Base-by-base conservation (phyloP, 129 eudicot species). In the Gnaphalium uliginosum region DNA sequence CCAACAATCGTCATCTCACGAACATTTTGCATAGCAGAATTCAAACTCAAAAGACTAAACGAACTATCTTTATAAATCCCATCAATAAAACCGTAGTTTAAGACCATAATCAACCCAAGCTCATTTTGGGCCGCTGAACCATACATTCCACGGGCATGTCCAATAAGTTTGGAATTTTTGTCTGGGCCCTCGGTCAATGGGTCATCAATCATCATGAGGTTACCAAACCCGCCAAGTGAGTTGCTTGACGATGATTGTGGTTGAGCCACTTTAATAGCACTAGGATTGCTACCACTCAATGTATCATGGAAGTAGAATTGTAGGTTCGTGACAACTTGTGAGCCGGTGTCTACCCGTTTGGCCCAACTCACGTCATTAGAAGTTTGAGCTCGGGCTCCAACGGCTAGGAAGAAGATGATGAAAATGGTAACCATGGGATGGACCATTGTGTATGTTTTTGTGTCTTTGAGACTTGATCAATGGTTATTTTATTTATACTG, bases 291-390 rank as follows among this genome's bases (percentile, higher is more conserved):
- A 4, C 93, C 93, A 9, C 89, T 81, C 7, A 85, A 53, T 2
- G 64, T 85, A 78, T 92, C 97, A 60, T 92, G 97, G 81, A 89
- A 87, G 68, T 92, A 92, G 79, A 92, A 92, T 30, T 84, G 88
- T 53, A 92, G 82, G 30, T 75, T 87, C 5, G 89, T 87, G 15
- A 88, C 83, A 3, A 83, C 89, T 78, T 84, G 86, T 21, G 74
- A 74, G 2, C 85, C 87, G 0, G 83, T 66, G 27, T 82, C 86
- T 5, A 78, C 86, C 18, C 91, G 64, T 69, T 78, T 86, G 48
- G 89, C 89, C 96, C 91, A 86, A 10, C 78, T 77, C 22, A 79
- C 67, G 4, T 82, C 81, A 6, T 37, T 3, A 0, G 81, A 23
- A 73, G 80, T 58, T 74, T 77, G 90, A 60, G 82, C 74, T 37